A percentile compares a stretch with the other conserved stretches of the same genome.
phyloP scores from a whole-genome alignment of 2,329 filamentous ascomycete species.

The Cladosporium sp. region DNA sequence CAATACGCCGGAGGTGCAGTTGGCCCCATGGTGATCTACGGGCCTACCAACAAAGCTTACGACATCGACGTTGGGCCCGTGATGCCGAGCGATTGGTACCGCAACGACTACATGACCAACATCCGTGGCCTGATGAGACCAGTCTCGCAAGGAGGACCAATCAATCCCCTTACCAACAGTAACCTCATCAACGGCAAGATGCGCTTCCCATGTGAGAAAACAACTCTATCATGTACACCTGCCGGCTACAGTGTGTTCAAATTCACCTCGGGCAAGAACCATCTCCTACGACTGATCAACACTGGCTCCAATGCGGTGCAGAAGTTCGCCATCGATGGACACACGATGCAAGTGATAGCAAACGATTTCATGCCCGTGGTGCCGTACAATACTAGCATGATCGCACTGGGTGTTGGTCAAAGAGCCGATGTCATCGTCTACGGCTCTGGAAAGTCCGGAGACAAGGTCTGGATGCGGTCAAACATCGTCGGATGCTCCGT shows the following conservation, averaged over 20 bases:
- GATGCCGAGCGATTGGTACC: slow-evolving; percentile 48
- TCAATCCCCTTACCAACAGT: slow-evolving; percentile 36
- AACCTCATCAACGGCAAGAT: slow-evolving; percentile 39
- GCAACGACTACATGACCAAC: slow-evolving; percentile 36
- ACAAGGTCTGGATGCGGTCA: slow-evolving; percentile 41
- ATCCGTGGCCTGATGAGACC: slow-evolving; percentile 27
- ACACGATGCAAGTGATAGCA: slow-evolving; percentile 44
- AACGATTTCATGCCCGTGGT: slow-evolving; percentile 46
- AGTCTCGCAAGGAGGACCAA: slow-evolving; percentile 22
- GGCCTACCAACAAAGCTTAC: slow-evolving; percentile 40
- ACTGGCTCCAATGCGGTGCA: slow-evolving; percentile 40
- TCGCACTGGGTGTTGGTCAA: slow-evolving; percentile 61
- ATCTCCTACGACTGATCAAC: slow-evolving; percentile 46
- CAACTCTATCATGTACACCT: slow-evolving; percentile 36
- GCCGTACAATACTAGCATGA: slow-evolving; percentile 38
- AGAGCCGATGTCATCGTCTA: slow-evolving; percentile 51
- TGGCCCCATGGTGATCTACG: slow-evolving; percentile 42
- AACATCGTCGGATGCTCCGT: slow-evolving; percentile 40
- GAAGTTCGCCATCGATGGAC: slow-evolving; percentile 51
- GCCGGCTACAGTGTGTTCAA: slow-evolving; percentile 38
- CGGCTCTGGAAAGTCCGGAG: slow-evolving; percentile 28
- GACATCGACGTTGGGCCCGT: slow-evolving; percentile 49
- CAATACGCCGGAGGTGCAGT: slow-evolving; percentile 46
- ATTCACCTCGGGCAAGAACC: slow-evolving; percentile 40
- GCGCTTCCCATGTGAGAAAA: slow-evolving; percentile 33